A percentile compares a stretch with the other conserved stretches of the same genome.
Conservation (phyloP, 2,329 filamentous ascomycete genomes). For the Claviceps quebecensis region DNA sequence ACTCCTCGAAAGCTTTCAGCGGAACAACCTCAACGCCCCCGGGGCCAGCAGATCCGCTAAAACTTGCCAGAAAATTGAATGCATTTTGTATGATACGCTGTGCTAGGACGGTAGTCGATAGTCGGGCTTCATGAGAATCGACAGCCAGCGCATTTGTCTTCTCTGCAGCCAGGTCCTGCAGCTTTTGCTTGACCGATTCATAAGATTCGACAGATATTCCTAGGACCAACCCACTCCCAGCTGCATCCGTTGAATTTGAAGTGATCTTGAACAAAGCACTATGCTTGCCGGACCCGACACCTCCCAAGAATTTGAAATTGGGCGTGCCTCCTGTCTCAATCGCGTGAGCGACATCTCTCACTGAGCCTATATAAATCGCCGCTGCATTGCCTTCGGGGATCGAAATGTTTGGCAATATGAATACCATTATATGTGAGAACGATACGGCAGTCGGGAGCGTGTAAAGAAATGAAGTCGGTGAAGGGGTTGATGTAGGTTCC, state of each 20-base stretch:
- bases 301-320: slow-evolving; percentile 75
- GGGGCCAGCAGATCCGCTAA: slow-evolving; percentile 49
- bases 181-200: slow-evolving; percentile 53
- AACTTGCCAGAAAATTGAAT: slow-evolving; percentile 89
- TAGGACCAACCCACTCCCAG: slow-evolving; percentile 48
- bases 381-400: slow-evolving; percentile 68
- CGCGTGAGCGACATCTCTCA: slow-evolving; percentile 24
- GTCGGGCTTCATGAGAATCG: slow-evolving; percentile 15
- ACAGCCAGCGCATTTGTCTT: slow-evolving; percentile 10
- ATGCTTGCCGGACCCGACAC: slow-evolving; percentile 78
- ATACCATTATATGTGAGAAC: slow-evolving; percentile 77
- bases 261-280: slow-evolving; percentile 78
- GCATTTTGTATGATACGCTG: slow-evolving; percentile 93
- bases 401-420: slow-evolving; percentile 64
- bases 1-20: slow-evolving; percentile 88
- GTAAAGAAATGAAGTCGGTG: slow-evolving; percentile 43
- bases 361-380: slow-evolving; percentile 69
- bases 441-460: slow-evolving; percentile 30
- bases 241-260: slow-evolving; percentile 9
- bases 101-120: slow-evolving; percentile 65
- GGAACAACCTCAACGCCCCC: slow-evolving; percentile 74
- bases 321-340: slow-evolving; percentile 27
- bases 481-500: slow-evolving; percentile 36
- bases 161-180: slow-evolving; percentile 40
- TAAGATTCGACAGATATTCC: slow-evolving; percentile 73